These are phyloP conservation scores for Leishmania lainsoni DNA, from an alignment of 208 protist species.

Conservation along the genomic window DNA sequence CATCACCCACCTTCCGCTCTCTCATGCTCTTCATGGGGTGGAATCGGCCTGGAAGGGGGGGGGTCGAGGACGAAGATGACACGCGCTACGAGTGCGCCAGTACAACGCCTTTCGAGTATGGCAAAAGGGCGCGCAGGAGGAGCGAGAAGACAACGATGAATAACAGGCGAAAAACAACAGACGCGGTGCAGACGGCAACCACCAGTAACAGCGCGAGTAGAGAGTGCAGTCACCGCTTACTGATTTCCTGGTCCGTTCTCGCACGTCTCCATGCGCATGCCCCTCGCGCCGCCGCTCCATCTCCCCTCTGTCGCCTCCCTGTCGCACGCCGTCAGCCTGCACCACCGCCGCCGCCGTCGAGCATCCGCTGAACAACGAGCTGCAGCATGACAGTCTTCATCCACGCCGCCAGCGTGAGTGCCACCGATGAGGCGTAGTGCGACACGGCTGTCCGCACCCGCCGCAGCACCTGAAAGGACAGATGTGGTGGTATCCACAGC, in stretches of 20 bases:
- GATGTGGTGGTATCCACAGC: background rate
- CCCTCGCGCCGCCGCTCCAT: background rate
- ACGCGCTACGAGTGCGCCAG: background rate
- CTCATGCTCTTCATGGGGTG: background rate
- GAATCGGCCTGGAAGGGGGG: background rate
- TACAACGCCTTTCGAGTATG: background rate
- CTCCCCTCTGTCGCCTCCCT: background rate
- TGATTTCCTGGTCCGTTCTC: background rate
- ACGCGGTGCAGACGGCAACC: background rate
- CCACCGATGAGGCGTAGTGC: conserved; percentile 28
- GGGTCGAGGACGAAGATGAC: background rate
- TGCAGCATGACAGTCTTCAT: conserved; percentile 32
- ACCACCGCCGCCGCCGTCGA: background rate
- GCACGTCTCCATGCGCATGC: background rate
- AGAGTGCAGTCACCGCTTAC: background rate
- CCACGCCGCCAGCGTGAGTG: conserved; percentile 34
- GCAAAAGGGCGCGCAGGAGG: background rate
- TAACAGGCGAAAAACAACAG: background rate
- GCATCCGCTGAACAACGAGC: conserved; percentile 15
- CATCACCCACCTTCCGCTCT: background rate
- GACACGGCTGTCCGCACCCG: conserved; percentile 12
- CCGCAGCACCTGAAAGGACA: background rate
- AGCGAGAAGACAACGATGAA: background rate
- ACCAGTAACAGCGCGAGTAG: background rate
- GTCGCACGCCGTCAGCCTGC: background rate